Evolutionary conservation across 495 filamentous ascomycete genomes (phyloP), one percentile per base, ranked within the genome.

Genomic region (Tuber magnatum): DNA sequence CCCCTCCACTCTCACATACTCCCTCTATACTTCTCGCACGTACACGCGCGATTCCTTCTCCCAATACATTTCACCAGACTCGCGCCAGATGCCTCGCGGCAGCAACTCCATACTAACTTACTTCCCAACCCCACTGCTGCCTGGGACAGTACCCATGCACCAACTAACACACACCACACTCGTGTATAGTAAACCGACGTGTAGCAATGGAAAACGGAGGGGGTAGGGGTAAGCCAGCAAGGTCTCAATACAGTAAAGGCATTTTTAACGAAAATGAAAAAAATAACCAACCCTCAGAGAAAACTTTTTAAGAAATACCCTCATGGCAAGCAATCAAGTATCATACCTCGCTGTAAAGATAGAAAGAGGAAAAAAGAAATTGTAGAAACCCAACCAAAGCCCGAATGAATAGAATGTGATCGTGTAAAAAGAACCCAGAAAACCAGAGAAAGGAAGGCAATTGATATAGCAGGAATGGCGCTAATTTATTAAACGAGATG

Each of bases 331-430:
- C 18, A 75, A 41, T 38, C 51, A 43, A 40, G 51, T 68, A 16
- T 68, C 39, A 70, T 68, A 48, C 75, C 10, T 28, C 28, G 56
- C 56, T 18, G 28, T 65, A 65, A 35, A 35, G 28, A 65, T 32
- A 42, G 74, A 48, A 56, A 18, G 70, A 35, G 12, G 51, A 51
- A 35, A 65, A 69, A 69, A 28, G 46, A 16, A 71, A 32, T 20
- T 51, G 43, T 8, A 56, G 71, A 39, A 73, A 72, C 68, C 73
- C 74, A 68, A 41, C 20, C 72, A 68, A 46, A 61, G 70, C 76
- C 72, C 76, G 70, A 75, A 79, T 75, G 73, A 71, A 73, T 68
- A 72, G 51, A 78, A 74, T 41, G 40, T 69, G 40, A 76, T 65
- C 61, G 12, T 35, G 61, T 71, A 75, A 73, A 70, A 69, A 24